Base-by-base conservation (phyloP, 106 monocot species). In the Dendrobium nobile region DNA sequence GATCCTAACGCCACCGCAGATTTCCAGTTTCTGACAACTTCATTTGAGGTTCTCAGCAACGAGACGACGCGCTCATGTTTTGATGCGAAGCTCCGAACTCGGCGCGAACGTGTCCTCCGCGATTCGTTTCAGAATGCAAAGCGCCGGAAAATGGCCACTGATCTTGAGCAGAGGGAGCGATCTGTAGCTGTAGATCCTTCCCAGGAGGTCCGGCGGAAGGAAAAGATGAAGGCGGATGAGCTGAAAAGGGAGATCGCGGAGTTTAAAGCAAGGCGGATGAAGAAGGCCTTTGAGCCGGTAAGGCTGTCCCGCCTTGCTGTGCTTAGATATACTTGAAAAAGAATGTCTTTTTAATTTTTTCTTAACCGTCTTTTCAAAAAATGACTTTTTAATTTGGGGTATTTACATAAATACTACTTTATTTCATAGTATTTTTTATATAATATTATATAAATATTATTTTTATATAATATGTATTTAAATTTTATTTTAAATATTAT, bases 1-100 rank as follows among this genome's bases (percentile, higher is more conserved):
- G 98, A 95, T 72, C 95, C 92, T 79, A 84, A 84, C 80, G 98
- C 98, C 84, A 95, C 98, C 56, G 92, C 95, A 68, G 92, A 88
- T 59, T 98, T 98, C 89, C 98, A 95, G 82, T 84, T 72, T 24
- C 98, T 98, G 76, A 85, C 80, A 31, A 81, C 88, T 77, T 95
- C 95, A 80, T 98, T 87, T 75, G 92, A 98, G 41, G 7, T 93
- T 78, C 89, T 98, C 84, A 79, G 82, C 40, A 87, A 98, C 83
- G 88, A 91, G 40, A 26, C 77, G 55, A 55, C 81, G 22, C 89
- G 98, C 65, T 56, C 81, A 70, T 79, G 41, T 70, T 93, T 92
- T 31, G 92, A 98, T 70, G 89, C 91, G 27, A 80, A 80, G 41
- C 86, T 98, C 73, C 89, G 92, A 40, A 87, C 86, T 42, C 83